These are phyloP conservation scores for Hanseniaspora clermontiae DNA, from an alignment of 805 yeast genomes.

Conservation along the genomic window DNA sequence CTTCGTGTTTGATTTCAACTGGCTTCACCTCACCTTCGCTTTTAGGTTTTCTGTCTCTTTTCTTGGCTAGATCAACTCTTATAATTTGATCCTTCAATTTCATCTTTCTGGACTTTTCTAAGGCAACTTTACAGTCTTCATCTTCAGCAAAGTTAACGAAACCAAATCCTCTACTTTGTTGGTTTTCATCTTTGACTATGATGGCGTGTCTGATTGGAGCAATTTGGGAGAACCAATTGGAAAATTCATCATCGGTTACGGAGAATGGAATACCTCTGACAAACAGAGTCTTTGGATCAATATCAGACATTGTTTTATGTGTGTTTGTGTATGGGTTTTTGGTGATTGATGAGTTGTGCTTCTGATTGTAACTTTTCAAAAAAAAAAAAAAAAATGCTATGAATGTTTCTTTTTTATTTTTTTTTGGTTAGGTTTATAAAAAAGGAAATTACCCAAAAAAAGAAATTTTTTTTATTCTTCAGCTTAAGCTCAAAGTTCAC, in stretches of 20 bases:
- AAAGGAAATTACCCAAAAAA: not conserved
- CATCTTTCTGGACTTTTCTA: constrained; percentile 49
- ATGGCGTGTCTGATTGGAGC: constrained; percentile 94
- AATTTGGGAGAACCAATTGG: constrained; percentile 78
- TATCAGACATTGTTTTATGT: constrained; percentile 14
- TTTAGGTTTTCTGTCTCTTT: constrained; percentile 56
- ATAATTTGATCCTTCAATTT: constrained; percentile 56
- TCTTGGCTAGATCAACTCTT: constrained; percentile 77
- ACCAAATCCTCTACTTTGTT: constrained; percentile 85
- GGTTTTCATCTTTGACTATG: constrained; percentile 64
- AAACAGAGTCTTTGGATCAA: constrained; percentile 51
- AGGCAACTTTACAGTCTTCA: constrained; percentile 71
- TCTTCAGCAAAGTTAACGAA: constrained; percentile 79
- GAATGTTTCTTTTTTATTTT: not conserved
- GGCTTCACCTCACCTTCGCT: not conserved
- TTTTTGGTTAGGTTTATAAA: not conserved
- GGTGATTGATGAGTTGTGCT: not conserved
- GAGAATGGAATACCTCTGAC: constrained; percentile 73
- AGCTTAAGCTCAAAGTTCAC: no score
- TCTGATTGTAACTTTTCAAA: no score
- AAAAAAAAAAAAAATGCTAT: no score
- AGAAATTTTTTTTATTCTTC: not conserved
- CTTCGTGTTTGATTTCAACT: constrained; percentile 1
- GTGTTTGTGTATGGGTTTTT: not conserved
- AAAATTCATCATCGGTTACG: constrained; percentile 68